Conservation (phyloP, 139 green algal genomes). For the Mesotaenium endlicherianum region DNA sequence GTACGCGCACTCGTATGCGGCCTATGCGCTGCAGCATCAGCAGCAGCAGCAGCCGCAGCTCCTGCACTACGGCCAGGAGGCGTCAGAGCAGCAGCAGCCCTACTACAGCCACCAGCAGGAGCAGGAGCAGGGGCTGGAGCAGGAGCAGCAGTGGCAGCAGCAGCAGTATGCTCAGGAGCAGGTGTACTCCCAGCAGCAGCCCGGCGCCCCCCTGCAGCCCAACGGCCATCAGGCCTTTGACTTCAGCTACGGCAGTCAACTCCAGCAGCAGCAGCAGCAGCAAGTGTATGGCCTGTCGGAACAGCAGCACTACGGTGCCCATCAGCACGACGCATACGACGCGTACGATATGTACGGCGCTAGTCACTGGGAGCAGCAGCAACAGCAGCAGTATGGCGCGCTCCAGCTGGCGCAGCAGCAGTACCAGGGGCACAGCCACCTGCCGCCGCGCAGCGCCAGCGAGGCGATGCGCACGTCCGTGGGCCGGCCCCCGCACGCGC, state of each 20-base stretch:
- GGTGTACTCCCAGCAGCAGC: background rate
- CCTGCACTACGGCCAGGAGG: slow-evolving; percentile 3
- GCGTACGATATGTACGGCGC: background rate
- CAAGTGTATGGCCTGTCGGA: background rate
- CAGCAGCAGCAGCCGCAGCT: background rate
- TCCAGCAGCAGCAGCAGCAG: slow-evolving; percentile 16
- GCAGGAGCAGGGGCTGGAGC: background rate
- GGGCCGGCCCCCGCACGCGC: slow-evolving; percentile 27
- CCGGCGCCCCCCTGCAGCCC: background rate
- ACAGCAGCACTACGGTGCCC: background rate
- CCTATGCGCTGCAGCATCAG: too few species aligned
- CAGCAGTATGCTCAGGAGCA: slow-evolving; percentile 2
- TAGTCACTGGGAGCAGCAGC: background rate
- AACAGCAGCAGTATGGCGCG: background rate
- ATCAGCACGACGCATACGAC: background rate
- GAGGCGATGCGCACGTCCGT: slow-evolving; percentile 28
- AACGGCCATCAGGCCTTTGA: background rate
- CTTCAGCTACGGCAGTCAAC: background rate
- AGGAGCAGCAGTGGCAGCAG: background rate
- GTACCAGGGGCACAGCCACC: background rate
- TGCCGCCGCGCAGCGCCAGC: slow-evolving; percentile 3
- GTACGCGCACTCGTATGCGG: too few species aligned
- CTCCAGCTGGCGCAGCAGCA: background rate
- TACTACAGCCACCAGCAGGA: background rate
- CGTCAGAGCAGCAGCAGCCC: background rate